A percentile compares a stretch with the other conserved stretches of the same genome.
phyloP scores from a whole-genome alignment of 169 alveolate species.

The Neospora caninum region DNA sequence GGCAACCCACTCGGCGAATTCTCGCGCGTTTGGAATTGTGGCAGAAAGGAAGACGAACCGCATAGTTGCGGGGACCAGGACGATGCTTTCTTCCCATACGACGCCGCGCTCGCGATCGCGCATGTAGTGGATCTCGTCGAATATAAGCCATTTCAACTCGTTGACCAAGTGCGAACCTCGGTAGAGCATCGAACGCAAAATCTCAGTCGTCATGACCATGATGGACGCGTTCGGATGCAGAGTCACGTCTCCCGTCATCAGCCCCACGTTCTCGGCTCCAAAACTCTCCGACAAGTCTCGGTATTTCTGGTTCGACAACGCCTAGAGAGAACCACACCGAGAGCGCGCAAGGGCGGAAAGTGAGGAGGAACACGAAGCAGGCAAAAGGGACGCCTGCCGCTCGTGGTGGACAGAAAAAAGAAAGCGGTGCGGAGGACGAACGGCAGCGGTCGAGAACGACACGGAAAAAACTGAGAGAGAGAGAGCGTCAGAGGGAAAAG shows the following conservation, averaged over 20 bases:
- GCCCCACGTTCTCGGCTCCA: slow-evolving; percentile 95
- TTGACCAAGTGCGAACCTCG: slow-evolving; percentile 96
- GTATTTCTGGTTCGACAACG: slow-evolving; percentile 98
- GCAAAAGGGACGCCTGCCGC: too few species aligned
- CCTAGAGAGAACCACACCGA: slow-evolving; percentile 76
- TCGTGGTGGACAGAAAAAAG: too few species aligned
- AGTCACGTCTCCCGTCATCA: slow-evolving; percentile 99
- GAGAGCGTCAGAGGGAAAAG: too few species aligned
- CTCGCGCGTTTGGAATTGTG: slow-evolving; percentile 98
- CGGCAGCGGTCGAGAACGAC: too few species aligned
- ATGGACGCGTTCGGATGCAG: slow-evolving; percentile 97
- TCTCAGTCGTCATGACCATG: slow-evolving; percentile 99
- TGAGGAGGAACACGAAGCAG: too few species aligned
- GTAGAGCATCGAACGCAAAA: slow-evolving; percentile 96
- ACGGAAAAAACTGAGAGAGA: too few species aligned
- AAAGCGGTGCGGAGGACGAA: too few species aligned
- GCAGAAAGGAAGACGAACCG: slow-evolving; percentile 98
- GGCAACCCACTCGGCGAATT: slow-evolving; percentile 99
- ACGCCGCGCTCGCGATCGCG: slow-evolving; percentile 99
- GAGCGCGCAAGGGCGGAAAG: not conserved
- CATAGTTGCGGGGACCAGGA: slow-evolving; percentile 85
- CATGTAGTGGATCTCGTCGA: slow-evolving; percentile 99
- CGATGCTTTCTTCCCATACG: slow-evolving; percentile 99
- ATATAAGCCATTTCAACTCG: slow-evolving; percentile 95
- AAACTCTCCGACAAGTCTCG: slow-evolving; percentile 97